A percentile compares a stretch with the other conserved stretches of the same genome.
Conservation (phyloP, 2,329 filamentous ascomycete genomes). For the Epichloe sp. region DNA sequence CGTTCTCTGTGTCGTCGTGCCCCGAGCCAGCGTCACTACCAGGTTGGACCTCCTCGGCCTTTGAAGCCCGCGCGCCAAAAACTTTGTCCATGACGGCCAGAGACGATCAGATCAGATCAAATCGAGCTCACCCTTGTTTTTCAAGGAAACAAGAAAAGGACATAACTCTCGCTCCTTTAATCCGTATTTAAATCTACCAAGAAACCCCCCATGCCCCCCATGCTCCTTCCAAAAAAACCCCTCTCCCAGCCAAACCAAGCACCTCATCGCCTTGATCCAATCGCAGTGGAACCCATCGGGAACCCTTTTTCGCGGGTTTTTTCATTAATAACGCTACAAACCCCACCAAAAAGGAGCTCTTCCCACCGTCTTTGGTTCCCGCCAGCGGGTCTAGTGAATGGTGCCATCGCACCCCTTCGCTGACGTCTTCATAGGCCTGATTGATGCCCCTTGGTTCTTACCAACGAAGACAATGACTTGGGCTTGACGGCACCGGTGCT, state of each 20-base stretch:
- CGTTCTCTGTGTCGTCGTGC: constrained; percentile 1
- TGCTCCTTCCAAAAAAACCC: background rate
- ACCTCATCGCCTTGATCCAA: background rate
- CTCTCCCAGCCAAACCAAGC: background rate
- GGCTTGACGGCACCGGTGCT: too few species aligned
- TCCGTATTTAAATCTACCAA: too few species aligned
- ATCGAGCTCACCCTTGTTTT: background rate
- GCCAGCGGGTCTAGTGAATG: constrained; percentile 8
- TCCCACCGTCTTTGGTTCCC: background rate
- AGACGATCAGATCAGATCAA: background rate
- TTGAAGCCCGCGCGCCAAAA: background rate
- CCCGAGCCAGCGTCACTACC: constrained; percentile 5
- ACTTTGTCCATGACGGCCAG: background rate
- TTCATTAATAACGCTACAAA: too few species aligned
- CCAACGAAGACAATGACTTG: too few species aligned
- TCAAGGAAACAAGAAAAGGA: background rate
- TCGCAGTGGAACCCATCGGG: background rate
- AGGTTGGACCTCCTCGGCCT: constrained; percentile 3
- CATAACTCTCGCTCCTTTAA: too few species aligned
- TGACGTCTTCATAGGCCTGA: constrained; percentile 3
- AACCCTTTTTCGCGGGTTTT: background rate
- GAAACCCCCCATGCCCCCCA: too few species aligned
- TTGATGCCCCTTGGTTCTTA: too few species aligned
- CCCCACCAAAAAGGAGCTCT: constrained; percentile 1
- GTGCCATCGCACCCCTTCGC: constrained; percentile 10